Conservation (phyloP, 371 early-diverging fungal genomes). For the Mortierella sp. region DNA sequence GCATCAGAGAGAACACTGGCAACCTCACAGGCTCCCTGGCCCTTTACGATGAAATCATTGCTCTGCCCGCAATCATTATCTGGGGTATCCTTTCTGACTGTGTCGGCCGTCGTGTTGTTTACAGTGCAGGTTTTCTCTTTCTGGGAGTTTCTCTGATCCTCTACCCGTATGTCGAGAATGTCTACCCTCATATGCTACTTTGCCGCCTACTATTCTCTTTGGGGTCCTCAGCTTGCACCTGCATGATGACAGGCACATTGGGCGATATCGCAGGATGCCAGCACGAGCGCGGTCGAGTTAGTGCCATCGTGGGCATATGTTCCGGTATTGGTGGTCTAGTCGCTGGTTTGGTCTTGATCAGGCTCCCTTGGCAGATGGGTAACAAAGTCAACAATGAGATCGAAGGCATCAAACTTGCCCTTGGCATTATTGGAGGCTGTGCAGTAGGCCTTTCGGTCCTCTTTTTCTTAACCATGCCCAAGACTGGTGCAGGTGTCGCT, state of each 20-base stretch:
- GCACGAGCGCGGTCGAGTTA: conserved; percentile 62
- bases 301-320: conserved; percentile 66
- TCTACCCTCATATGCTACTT: conserved; percentile 64
- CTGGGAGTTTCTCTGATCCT: conserved; percentile 61
- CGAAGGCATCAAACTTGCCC: conserved; percentile 52
- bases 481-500: conserved; percentile 8
- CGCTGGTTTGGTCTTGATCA: conserved; percentile 62
- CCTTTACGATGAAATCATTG: conserved; percentile 75
- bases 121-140: conserved; percentile 60
- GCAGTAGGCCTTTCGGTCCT: conserved; percentile 55
- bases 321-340: conserved; percentile 67
- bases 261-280: conserved; percentile 63
- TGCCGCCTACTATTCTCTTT: conserved; percentile 71
- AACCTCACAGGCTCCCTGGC: conserved; percentile 59
- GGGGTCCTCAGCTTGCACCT: conserved; percentile 76
- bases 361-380: conserved; percentile 58
- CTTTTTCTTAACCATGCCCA: conserved; percentile 60
- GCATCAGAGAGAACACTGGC: conserved; percentile 43
- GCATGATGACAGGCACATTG: conserved; percentile 78
- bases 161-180: conserved; percentile 60
- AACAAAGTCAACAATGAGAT: conserved; percentile 19
- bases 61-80: conserved; percentile 58
- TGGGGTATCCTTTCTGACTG: conserved; percentile 72
- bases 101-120: conserved; percentile 66
- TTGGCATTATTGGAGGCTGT: conserved; percentile 60